A percentile compares a stretch with the other conserved stretches of the same genome.
phyloP scores from a whole-genome alignment of 768 basidiomycete genomes.

The Baorangia bicolor region DNA sequence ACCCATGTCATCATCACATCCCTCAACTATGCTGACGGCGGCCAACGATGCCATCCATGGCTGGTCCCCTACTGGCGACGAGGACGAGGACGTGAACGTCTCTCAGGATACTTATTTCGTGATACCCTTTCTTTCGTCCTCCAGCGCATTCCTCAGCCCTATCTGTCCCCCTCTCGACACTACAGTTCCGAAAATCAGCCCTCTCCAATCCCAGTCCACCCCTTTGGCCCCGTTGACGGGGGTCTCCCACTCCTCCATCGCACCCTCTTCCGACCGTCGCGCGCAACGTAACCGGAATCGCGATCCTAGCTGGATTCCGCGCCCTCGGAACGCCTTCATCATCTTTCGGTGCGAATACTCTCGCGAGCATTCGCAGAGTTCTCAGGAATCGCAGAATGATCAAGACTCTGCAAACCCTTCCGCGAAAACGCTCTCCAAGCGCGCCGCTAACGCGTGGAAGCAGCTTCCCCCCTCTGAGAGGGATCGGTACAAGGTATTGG shows the following conservation, averaged over 20 bases:
- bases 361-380: slow-evolving; percentile 40
- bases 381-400: slow-evolving; percentile 36
- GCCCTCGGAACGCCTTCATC: slow-evolving; percentile 71
- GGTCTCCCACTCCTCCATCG: slow-evolving; percentile 8
- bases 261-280: slow-evolving; percentile 41
- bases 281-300: slow-evolving; percentile 40
- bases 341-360: slow-evolving; percentile 70
- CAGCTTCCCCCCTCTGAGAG: slow-evolving; percentile 49
- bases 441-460: slow-evolving; percentile 76
- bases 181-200: not conserved
- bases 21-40: slow-evolving; percentile 9
- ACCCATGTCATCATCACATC: not conserved
- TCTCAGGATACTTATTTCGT: slow-evolving; percentile 16
- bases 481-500: slow-evolving; percentile 50
- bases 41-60: slow-evolving; percentile 17
- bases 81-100: slow-evolving; percentile 30
- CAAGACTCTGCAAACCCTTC: slow-evolving; percentile 14
- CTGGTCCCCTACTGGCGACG: slow-evolving; percentile 29
- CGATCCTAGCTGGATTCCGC: slow-evolving; percentile 60
- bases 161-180: slow-evolving; percentile 17
- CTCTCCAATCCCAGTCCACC: not conserved
- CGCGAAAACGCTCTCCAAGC: slow-evolving; percentile 67
- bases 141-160: slow-evolving; percentile 6
- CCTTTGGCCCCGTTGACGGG: not conserved
- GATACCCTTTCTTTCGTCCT: not conserved